These are phyloP conservation scores for Geranium brycei DNA, from an alignment of 345 rosid genomes.

Conservation along the genomic window DNA sequence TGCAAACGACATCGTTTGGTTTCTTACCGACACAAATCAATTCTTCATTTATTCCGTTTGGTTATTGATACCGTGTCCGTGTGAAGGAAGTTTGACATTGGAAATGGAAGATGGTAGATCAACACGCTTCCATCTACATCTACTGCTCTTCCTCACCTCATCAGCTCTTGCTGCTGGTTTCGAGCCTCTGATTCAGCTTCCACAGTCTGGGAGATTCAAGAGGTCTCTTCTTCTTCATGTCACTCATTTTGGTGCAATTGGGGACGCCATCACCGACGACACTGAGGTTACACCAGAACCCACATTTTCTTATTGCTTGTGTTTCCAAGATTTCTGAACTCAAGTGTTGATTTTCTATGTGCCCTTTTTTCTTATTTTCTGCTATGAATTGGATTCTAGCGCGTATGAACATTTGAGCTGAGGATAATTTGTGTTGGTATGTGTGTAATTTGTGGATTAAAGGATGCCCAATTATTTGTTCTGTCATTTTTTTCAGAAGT, in stretches of 20 bases:
- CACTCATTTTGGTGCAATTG: conserved; percentile 52
- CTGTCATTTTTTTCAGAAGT: too few relatives aligned
- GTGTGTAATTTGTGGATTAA: neutral
- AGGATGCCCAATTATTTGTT: neutral
- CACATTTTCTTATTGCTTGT: neutral
- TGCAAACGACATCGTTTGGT: too few relatives aligned
- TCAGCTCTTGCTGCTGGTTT: conserved; percentile 24
- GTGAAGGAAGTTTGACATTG: neutral
- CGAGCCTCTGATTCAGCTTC: conserved; percentile 49
- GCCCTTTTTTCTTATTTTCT: neutral
- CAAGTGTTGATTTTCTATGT: neutral
- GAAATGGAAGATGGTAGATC: neutral
- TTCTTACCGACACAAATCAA: too few relatives aligned
- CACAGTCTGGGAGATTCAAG: conserved; percentile 34
- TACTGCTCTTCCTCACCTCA: conserved; percentile 5
- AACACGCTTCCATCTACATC: conserved; percentile 1
- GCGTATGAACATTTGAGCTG: neutral
- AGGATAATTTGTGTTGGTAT: neutral
- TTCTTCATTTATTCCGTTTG: too few relatives aligned
- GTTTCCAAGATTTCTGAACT: neutral
- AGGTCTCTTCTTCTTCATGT: conserved; percentile 33
- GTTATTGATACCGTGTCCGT: too few relatives aligned
- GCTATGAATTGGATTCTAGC: neutral
- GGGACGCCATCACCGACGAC: conserved; percentile 59
- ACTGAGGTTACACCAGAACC: conserved; percentile 31